phyloP scores from a whole-genome alignment of 352 stramenopile genomes.

The Pythium dissimile region DNA sequence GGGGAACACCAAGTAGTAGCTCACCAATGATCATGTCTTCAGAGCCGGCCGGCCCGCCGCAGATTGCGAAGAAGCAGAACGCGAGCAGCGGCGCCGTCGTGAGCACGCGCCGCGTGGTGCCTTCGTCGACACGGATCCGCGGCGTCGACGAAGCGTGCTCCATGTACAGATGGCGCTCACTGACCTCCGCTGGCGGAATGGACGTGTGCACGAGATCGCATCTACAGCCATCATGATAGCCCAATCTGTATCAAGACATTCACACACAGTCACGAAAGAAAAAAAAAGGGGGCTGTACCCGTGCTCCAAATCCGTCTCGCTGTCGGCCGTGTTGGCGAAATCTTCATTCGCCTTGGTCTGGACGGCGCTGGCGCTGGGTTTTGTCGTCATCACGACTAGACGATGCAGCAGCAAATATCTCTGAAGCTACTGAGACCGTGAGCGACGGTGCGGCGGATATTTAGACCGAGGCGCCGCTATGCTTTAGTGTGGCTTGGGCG shows the following conservation, averaged over 20 bases:
- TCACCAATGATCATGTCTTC: constrained; percentile 39
- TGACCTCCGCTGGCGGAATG: not conserved
- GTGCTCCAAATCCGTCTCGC: constrained; percentile 7
- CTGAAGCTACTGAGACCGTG: too few relatives aligned
- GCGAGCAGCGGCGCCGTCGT: constrained; percentile 39
- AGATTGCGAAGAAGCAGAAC: constrained; percentile 53
- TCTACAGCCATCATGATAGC: too few relatives aligned
- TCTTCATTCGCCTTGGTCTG: too few relatives aligned
- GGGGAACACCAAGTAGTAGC: not conserved
- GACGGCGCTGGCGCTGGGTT: too few relatives aligned
- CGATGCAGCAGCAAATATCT: too few relatives aligned
- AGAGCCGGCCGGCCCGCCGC: constrained; percentile 38
- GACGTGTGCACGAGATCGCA: constrained; percentile 9
- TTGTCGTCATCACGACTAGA: too few relatives aligned
- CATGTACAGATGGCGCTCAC: constrained; percentile 4
- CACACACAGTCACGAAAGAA: too few relatives aligned
- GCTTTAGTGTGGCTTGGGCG: too few relatives aligned
- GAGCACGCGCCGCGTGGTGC: constrained; percentile 22
- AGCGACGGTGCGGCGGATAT: too few relatives aligned
- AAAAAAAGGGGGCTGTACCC: constrained; percentile 2
- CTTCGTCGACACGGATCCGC: not conserved
- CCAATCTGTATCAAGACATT: too few relatives aligned
- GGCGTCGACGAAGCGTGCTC: not conserved
- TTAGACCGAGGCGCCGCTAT: too few relatives aligned
- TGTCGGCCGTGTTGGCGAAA: constrained; percentile 10